Evolutionary conservation across 1,284 basidiomycete genomes (phyloP).

Genomic region (Ustilago esculenta): DNA sequence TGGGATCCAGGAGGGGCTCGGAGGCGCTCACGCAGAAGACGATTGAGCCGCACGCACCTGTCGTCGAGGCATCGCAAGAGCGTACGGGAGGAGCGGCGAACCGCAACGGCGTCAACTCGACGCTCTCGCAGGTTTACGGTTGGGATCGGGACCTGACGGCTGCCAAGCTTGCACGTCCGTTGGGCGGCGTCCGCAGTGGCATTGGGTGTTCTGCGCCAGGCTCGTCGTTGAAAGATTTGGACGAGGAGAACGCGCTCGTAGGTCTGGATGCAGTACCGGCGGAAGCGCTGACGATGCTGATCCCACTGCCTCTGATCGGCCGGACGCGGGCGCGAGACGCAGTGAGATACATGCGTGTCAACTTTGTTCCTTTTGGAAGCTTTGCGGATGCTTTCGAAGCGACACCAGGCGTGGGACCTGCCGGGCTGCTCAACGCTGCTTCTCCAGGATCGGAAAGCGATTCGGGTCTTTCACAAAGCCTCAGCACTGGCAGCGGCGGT

Average conservation of each 20-base stretch:
- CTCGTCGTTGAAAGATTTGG: constrained; percentile 22
- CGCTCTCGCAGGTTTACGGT: constrained; percentile 33
- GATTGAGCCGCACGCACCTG: constrained; percentile 6
- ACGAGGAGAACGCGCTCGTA: constrained; percentile 35
- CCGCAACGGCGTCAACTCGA: constrained; percentile 16
- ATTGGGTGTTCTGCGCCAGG: not conserved
- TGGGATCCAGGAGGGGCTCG: constrained; percentile 43
- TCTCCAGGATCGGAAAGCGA: constrained; percentile 16
- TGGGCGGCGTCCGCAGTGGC: not conserved
- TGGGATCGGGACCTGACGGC: constrained; percentile 24
- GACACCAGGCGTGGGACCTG: not conserved
- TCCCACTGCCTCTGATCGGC: constrained; percentile 50
- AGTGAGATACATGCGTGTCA: constrained; percentile 46
- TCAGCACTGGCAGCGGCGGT: constrained; percentile 20
- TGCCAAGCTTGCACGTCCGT: constrained; percentile 2
- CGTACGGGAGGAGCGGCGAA: constrained; percentile 1
- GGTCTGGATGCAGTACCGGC: constrained; percentile 46
- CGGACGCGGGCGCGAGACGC: constrained; percentile 18
- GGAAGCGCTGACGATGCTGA: constrained; percentile 55
- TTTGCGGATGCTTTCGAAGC: constrained; percentile 10
- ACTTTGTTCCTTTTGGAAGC: constrained; percentile 47
- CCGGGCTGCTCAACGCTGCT: constrained; percentile 1
- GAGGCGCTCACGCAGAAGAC: constrained; percentile 44
- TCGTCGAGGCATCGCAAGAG: not conserved
- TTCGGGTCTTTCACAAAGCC: constrained; percentile 12